phyloP scores from a whole-genome alignment of 2,329 filamentous ascomycete genomes.

The Elsinoe ampelina region DNA sequence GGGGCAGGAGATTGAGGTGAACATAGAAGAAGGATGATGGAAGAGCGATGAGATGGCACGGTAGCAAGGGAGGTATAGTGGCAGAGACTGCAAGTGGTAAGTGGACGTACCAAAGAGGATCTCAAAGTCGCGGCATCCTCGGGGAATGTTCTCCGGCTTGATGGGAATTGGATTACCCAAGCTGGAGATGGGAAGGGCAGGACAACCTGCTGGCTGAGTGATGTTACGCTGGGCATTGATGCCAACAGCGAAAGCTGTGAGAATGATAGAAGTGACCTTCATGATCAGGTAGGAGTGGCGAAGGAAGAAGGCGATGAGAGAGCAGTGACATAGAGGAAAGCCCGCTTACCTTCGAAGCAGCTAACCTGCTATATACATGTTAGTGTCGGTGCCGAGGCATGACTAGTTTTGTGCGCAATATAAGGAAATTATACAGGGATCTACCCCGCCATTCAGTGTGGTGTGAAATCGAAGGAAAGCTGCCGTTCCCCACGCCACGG shows the following conservation, averaged over 20 bases:
- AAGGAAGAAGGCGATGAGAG: no score
- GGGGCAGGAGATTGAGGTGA: no score
- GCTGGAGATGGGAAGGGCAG: not conserved
- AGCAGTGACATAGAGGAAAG: not conserved
- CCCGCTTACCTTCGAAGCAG: not conserved
- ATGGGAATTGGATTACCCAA: not conserved
- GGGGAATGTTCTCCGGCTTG: not conserved
- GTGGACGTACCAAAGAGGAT: not conserved
- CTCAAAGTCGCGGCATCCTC: not conserved
- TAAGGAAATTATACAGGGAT: no score
- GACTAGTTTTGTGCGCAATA: no score
- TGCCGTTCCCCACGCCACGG: no score
- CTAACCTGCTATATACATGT: not conserved
- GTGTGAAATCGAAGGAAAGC: no score
- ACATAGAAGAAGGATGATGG: no score
- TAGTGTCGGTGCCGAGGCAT: no score
- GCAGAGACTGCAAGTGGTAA: no score
- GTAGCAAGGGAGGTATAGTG: no score
- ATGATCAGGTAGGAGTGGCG: not conserved
- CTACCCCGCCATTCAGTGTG: no score
- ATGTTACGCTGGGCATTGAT: not conserved
- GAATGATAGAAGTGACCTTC: not conserved
- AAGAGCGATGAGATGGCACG: no score
- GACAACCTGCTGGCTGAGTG: not conserved
- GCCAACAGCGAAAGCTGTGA: not conserved